A percentile compares a stretch with the other conserved stretches of the same genome.
phyloP scores from a whole-genome alignment of 768 basidiomycete species.

The Pulveroboletus frians region DNA sequence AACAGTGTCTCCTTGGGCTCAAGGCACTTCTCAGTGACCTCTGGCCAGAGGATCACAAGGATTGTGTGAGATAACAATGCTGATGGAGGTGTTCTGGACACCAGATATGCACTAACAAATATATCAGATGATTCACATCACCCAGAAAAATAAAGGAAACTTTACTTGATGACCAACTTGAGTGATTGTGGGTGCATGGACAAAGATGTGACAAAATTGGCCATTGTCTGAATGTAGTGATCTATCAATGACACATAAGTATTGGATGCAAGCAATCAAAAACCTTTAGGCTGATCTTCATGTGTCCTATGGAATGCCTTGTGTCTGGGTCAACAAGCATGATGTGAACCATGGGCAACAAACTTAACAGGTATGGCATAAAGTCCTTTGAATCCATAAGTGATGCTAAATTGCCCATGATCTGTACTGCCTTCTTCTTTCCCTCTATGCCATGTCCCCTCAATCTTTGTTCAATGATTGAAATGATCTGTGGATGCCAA shows the following conservation, averaged over 20 bases:
- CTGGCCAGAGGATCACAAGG: conserved; percentile 48
- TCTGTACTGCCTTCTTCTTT: conserved; percentile 93
- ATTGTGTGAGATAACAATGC: conserved; percentile 57
- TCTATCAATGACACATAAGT: conserved; percentile 39
- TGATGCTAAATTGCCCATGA: conserved; percentile 94
- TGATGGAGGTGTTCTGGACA: conserved; percentile 64
- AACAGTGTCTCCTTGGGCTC: conserved; percentile 38
- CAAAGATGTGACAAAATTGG: conserved; percentile 56
- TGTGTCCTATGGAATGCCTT: conserved; percentile 75
- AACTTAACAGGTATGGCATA: conserved; percentile 84
- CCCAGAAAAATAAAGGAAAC: conserved; percentile 4
- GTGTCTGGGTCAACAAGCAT: conserved; percentile 87
- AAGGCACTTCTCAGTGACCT: conserved; percentile 31
- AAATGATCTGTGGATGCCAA: conserved; percentile 60
- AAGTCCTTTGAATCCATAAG: conserved; percentile 89
- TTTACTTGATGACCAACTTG: conserved; percentile 63
- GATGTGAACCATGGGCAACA: conserved; percentile 85
- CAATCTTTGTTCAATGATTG: conserved; percentile 90
- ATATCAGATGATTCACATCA: conserved; percentile 2
- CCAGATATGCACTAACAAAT: conserved; percentile 49
- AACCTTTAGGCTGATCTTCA: conserved; percentile 43
- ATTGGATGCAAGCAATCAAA: neutral
- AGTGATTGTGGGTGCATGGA: conserved; percentile 60
- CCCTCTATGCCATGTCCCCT: conserved; percentile 89
- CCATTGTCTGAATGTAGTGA: conserved; percentile 62